Conservation (phyloP, 1,139 yeast species). For the Petasospora fabianii region DNA sequence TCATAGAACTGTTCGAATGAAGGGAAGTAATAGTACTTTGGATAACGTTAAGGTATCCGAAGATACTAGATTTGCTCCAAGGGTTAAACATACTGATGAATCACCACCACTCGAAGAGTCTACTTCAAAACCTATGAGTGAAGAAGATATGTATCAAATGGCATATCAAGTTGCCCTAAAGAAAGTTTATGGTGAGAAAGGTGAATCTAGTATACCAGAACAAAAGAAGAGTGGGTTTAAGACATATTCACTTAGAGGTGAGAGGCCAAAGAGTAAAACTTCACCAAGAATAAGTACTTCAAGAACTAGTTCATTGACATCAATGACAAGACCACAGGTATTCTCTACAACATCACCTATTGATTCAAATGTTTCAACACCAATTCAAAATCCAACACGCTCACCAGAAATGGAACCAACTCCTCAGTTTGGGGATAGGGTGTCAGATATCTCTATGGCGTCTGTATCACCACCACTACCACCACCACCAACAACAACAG, state of each 20-base stretch:
- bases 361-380: constrained; percentile 3
- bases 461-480: not conserved
- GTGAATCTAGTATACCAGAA: not conserved
- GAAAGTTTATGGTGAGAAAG: constrained; percentile 17
- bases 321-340: constrained; percentile 8
- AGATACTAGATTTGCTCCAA: constrained; percentile 7
- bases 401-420: constrained; percentile 9
- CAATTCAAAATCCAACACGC: constrained; percentile 5
- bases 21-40: constrained; percentile 7
- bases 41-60: constrained; percentile 13
- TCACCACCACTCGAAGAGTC: not conserved
- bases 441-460: not conserved
- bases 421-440: not conserved
- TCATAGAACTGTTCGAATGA: constrained; percentile 3
- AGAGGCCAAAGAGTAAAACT: constrained; percentile 2
- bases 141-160: constrained; percentile 15
- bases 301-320: constrained; percentile 14
- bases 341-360: constrained; percentile 2
- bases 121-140: constrained; percentile 8
- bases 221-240: constrained; percentile 15
- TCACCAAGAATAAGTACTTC: constrained; percentile 5
- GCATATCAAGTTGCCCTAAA: constrained; percentile 18
- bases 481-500: not conserved
- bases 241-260: constrained; percentile 16
- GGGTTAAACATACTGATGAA: not conserved